Percentiles rank a stretch among this genome's conserved stretches.
Evolutionary conservation across 257 asterid genomes (phyloP).

Genomic region (Jasminum sambac): DNA sequence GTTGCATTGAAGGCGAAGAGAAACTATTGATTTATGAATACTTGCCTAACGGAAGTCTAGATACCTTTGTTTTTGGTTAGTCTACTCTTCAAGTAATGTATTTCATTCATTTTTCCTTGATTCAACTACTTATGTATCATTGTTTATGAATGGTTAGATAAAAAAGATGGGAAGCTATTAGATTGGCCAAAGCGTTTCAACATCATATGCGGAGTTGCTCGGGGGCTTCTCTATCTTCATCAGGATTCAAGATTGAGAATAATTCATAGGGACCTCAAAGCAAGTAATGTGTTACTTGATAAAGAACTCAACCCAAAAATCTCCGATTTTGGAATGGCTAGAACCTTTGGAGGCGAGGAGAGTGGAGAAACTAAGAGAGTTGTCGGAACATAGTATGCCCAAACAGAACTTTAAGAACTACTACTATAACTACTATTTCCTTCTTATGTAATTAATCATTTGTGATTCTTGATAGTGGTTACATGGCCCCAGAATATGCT

Average conservation of each 20-base stretch:
- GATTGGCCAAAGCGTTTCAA: constrained; percentile 36
- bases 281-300: constrained; percentile 43
- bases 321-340: constrained; percentile 40
- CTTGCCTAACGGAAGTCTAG: constrained; percentile 43
- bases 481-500: constrained; percentile 39
- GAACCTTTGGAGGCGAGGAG: constrained; percentile 31
- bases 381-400: constrained; percentile 37
- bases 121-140: background rate
- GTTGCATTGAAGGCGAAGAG: constrained; percentile 44
- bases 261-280: constrained; percentile 39
- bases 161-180: constrained; percentile 15
- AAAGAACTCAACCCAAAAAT: constrained; percentile 33
- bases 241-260: constrained; percentile 45
- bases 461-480: constrained; percentile 30
- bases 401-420: background rate
- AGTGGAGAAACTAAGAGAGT: constrained; percentile 22
- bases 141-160: constrained; percentile 28
- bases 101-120: background rate
- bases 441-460: background rate
- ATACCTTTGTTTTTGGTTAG: constrained; percentile 41
- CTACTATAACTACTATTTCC: background rate
- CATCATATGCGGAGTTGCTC: constrained; percentile 34
- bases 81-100: background rate
- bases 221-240: constrained; percentile 44
- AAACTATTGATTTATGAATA: constrained; percentile 46